phyloP scores from a whole-genome alignment of 495 filamentous ascomycete genomes.

The Aspergillus baeticus region DNA sequence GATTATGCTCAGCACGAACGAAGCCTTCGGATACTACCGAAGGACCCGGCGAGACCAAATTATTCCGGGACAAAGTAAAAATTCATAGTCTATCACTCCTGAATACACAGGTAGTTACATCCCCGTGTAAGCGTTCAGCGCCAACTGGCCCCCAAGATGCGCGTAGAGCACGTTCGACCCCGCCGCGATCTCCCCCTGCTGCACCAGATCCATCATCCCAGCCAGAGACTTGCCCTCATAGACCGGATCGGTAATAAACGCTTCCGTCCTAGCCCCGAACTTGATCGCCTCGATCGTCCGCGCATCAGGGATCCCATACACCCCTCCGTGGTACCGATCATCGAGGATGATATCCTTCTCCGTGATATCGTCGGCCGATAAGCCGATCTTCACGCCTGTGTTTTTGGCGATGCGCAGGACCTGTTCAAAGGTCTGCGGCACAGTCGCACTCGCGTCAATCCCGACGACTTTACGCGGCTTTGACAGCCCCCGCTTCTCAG shows the following conservation, averaged over 20 bases:
- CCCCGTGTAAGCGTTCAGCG: conserved; percentile 55
- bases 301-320: conserved; percentile 58
- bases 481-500: conserved; percentile 39
- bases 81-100: too few relatives aligned
- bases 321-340: conserved; percentile 59
- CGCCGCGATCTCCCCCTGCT: conserved; percentile 52
- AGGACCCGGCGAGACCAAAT: too few relatives aligned
- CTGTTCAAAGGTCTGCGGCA: conserved; percentile 52
- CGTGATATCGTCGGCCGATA: conserved; percentile 51
- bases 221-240: conserved; percentile 69
- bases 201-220: conserved; percentile 63
- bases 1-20: too few relatives aligned
- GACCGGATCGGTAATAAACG: conserved; percentile 66
- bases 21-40: too few relatives aligned
- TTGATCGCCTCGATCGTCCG: conserved; percentile 59
- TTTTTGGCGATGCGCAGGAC: conserved; percentile 58
- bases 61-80: too few relatives aligned
- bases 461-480: conserved; percentile 52
- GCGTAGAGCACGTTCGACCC: conserved; percentile 57
- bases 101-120: conserved; percentile 10
- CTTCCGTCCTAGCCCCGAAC: conserved; percentile 60
- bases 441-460: conserved; percentile 61
- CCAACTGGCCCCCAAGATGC: conserved; percentile 63
- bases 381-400: conserved; percentile 57
- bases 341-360: conserved; percentile 59